Evolutionary conservation across 768 basidiomycete genomes (phyloP).

Genomic region (Lanmaoa pseudosensibilis): DNA sequence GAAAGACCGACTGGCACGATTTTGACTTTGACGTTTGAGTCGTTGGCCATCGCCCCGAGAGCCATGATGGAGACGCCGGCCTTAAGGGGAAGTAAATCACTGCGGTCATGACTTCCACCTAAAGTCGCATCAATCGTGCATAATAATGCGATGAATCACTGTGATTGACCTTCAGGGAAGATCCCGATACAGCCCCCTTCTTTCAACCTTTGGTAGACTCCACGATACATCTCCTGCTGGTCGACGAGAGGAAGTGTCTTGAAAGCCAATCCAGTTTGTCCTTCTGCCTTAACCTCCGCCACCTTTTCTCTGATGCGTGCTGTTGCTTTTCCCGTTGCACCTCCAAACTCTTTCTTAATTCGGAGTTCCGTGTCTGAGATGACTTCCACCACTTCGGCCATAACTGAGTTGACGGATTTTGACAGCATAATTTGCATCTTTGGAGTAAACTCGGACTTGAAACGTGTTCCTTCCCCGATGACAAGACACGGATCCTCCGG

Average conservation of each 20-base stretch:
- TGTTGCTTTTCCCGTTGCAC: slow-evolving; percentile 76
- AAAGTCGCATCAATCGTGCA: slow-evolving; percentile 4
- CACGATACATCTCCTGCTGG: slow-evolving; percentile 91
- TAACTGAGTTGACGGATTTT: slow-evolving; percentile 69
- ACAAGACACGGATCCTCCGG: slow-evolving; percentile 78
- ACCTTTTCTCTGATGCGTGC: slow-evolving; percentile 64
- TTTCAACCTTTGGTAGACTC: slow-evolving; percentile 85
- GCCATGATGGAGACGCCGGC: slow-evolving; percentile 99
- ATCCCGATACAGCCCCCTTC: slow-evolving; percentile 93
- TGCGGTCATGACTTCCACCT: slow-evolving; percentile 99
- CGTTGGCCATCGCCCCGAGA: slow-evolving; percentile 93
- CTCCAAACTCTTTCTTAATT: slow-evolving; percentile 85
- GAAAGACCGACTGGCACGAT: slow-evolving; percentile 85
- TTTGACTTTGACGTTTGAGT: slow-evolving; percentile 82
- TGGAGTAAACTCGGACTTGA: slow-evolving; percentile 69
- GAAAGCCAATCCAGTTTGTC: slow-evolving; percentile 67
- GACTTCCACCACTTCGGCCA: slow-evolving; percentile 85
- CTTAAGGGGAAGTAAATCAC: slow-evolving; percentile 93
- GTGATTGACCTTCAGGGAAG: slow-evolving; percentile 85
- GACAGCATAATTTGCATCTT: slow-evolving; percentile 87
- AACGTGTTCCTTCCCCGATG: slow-evolving; percentile 77
- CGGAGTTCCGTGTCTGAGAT: slow-evolving; percentile 83
- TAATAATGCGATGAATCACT: neutral
- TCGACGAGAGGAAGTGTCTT: slow-evolving; percentile 87
- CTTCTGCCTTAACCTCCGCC: slow-evolving; percentile 55